Conservation (phyloP, 225 moss, liverwort and hornwort genomes). For the Physcomitrellopsis africana region DNA sequence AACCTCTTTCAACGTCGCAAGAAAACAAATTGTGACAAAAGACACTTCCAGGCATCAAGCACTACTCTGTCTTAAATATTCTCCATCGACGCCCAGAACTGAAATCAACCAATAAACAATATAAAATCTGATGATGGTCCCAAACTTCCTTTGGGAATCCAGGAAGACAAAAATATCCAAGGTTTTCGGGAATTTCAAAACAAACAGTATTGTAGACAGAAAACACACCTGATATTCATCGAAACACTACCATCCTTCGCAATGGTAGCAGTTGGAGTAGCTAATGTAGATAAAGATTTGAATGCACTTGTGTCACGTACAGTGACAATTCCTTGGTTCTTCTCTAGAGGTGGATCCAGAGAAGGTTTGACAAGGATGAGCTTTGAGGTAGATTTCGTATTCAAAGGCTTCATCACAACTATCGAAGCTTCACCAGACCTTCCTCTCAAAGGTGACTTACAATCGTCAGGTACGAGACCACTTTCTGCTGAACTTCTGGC, state of each 20-base stretch:
- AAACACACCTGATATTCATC: constrained; percentile 27
- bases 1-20: not conserved
- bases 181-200: too few species aligned
- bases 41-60: not conserved
- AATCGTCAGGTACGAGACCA: constrained; percentile 19
- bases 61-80: not conserved
- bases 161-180: too few species aligned
- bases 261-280: constrained; percentile 20
- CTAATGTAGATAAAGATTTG: constrained; percentile 21
- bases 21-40: not conserved
- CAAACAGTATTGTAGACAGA: not conserved
- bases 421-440: constrained; percentile 50
- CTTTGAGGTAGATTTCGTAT: constrained; percentile 40
- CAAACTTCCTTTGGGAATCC: too few species aligned
- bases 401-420: constrained; percentile 55
- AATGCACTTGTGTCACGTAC: constrained; percentile 17
- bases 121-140: not conserved
- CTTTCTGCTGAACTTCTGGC: constrained; percentile 31
- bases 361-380: constrained; percentile 26
- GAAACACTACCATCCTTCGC: constrained; percentile 35
- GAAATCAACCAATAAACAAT: constrained; percentile 3
- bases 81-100: not conserved
- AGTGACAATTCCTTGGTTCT: constrained; percentile 19
- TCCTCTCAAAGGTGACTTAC: constrained; percentile 25
- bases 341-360: constrained; percentile 18